These are phyloP conservation scores for Tricholoma furcatifolium DNA, from an alignment of 768 basidiomycete species.

Conservation along the genomic window DNA sequence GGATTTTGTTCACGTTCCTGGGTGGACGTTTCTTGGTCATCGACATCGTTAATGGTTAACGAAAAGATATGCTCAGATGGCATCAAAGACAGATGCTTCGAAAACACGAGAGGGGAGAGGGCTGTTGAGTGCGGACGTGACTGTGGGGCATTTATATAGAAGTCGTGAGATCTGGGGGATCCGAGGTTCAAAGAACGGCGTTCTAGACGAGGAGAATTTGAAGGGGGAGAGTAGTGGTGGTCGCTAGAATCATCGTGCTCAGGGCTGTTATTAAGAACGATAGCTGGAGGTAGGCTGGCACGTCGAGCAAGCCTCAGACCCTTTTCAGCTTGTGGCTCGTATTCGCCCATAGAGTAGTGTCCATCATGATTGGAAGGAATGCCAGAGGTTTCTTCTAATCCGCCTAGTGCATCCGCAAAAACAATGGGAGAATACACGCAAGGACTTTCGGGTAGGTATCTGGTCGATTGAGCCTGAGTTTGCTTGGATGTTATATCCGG, in stretches of 20 bases:
- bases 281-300: constrained; percentile 11
- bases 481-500: not conserved
- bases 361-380: not conserved
- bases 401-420: not conserved
- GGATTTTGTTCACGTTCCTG: not conserved
- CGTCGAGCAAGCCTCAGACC: constrained; percentile 7
- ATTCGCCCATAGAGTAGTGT: not conserved
- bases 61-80: not conserved
- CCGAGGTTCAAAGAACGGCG: not conserved
- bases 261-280: constrained; percentile 2
- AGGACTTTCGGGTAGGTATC: not conserved
- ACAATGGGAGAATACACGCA: constrained; percentile 2
- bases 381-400: not conserved
- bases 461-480: not conserved
- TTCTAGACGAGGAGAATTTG: not conserved
- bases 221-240: not conserved
- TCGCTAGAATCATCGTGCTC: constrained; percentile 3
- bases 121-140: constrained; percentile 3
- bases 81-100: not conserved
- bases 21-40: not conserved
- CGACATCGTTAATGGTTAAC: constrained; percentile 1
- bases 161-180: not conserved
- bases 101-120: constrained; percentile 14
- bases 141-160: not conserved
- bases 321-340: not conserved